Percentiles rank a stretch among this genome's conserved stretches.
Conservation (phyloP, 2,329 filamentous ascomycete species). For the Tolypocladium endophyticum region DNA sequence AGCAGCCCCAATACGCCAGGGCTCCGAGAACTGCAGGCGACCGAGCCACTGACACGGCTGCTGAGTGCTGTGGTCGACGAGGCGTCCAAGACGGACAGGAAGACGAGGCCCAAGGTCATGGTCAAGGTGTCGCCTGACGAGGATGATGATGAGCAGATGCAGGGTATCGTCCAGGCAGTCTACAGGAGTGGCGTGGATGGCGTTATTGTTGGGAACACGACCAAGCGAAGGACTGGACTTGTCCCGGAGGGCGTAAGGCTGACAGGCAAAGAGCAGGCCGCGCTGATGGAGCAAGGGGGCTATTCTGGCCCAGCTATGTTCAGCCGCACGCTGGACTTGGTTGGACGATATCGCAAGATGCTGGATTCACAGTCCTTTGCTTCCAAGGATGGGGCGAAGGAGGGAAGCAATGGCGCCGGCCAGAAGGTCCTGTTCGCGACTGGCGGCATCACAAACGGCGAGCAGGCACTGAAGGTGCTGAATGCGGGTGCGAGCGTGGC, state of each 20-base stretch:
- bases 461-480: constrained; percentile 70
- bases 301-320: constrained; percentile 90
- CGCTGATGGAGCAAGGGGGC: constrained; percentile 70
- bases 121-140: constrained; percentile 98
- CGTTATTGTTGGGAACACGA: constrained; percentile 95
- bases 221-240: constrained; percentile 66
- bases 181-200: constrained; percentile 81
- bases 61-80: constrained; percentile 74
- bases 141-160: constrained; percentile 72
- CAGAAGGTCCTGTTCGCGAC: constrained; percentile 86
- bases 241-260: constrained; percentile 58
- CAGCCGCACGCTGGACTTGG: constrained; percentile 64
- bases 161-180: constrained; percentile 80
- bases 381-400: constrained; percentile 17
- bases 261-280: constrained; percentile 52
- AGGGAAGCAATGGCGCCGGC: constrained; percentile 19
- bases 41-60: constrained; percentile 71
- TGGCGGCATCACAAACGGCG: constrained; percentile 82
- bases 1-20: constrained; percentile 95
- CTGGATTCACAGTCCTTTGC: constrained; percentile 40
- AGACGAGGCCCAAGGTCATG: constrained; percentile 65
- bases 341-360: constrained; percentile 65
- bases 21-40: constrained; percentile 74
- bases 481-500: constrained; percentile 85
- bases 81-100: constrained; percentile 57